Evolutionary conservation across 345 rosid genomes (phyloP).

Genomic region (Kandelia obovata): DNA sequence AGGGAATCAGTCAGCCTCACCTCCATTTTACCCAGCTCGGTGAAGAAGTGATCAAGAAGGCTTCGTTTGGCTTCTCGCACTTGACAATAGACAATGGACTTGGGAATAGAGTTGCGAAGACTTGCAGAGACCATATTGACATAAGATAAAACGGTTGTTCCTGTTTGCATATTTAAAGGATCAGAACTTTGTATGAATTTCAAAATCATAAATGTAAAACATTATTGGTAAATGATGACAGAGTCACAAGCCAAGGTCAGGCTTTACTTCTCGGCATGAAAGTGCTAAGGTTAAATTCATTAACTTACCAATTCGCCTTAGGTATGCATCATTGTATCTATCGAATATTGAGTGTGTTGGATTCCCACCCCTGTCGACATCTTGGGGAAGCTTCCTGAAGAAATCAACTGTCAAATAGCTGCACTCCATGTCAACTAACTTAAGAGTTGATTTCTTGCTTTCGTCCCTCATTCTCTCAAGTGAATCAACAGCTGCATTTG

Average conservation of each 20-base stretch:
- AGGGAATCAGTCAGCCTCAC: slow-evolving; percentile 35
- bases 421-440: slow-evolving; percentile 93
- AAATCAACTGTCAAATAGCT: slow-evolving; percentile 93
- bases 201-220: too few relatives aligned
- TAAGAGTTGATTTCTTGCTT: slow-evolving; percentile 88
- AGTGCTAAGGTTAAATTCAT: too few relatives aligned
- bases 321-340: slow-evolving; percentile 86
- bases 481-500: slow-evolving; percentile 86
- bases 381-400: slow-evolving; percentile 98
- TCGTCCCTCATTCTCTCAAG: slow-evolving; percentile 86
- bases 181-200: background rate
- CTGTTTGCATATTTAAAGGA: slow-evolving; percentile 31
- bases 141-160: slow-evolving; percentile 83
- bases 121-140: slow-evolving; percentile 90
- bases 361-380: slow-evolving; percentile 96
- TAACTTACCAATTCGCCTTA: slow-evolving; percentile 84
- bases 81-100: slow-evolving; percentile 92
- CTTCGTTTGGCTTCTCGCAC: slow-evolving; percentile 97
- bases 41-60: slow-evolving; percentile 89
- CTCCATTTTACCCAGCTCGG: slow-evolving; percentile 89
- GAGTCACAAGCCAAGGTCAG: background rate
- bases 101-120: slow-evolving; percentile 88
- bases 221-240: background rate
- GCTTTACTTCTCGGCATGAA: background rate
- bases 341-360: slow-evolving; percentile 94